These are phyloP conservation scores for Melanopsichium pennsylvanicum DNA, from an alignment of 1,284 basidiomycete genomes.

Conservation along the genomic window DNA sequence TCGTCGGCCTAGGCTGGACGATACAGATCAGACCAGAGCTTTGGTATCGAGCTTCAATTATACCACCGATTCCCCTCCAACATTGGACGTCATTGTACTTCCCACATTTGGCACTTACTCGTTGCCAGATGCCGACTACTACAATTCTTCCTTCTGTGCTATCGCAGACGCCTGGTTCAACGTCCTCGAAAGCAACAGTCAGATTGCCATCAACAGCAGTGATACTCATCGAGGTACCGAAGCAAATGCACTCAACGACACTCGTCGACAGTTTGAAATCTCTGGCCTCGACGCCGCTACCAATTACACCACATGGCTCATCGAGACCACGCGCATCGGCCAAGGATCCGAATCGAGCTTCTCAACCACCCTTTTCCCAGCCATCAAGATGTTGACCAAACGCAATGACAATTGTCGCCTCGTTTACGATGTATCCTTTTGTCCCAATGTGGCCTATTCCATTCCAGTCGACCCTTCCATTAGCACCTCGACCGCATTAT, in stretches of 20 bases:
- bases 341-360: slow-evolving; percentile 25
- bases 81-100: slow-evolving; percentile 55
- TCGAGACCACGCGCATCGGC: slow-evolving; percentile 44
- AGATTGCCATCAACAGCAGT: slow-evolving; percentile 42
- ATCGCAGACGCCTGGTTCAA: slow-evolving; percentile 46
- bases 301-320: slow-evolving; percentile 67
- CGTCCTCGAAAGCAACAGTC: slow-evolving; percentile 12
- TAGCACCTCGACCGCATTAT: slow-evolving; percentile 54
- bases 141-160: slow-evolving; percentile 64
- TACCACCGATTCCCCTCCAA: slow-evolving; percentile 42
- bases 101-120: slow-evolving; percentile 50
- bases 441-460: slow-evolving; percentile 67
- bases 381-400: slow-evolving; percentile 66
- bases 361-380: slow-evolving; percentile 43
- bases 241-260: slow-evolving; percentile 31
- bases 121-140: slow-evolving; percentile 52
- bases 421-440: slow-evolving; percentile 65
- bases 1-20: slow-evolving; percentile 53
- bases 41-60: slow-evolving; percentile 64
- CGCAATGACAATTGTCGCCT: slow-evolving; percentile 63
- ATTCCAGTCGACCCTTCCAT: slow-evolving; percentile 64
- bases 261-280: slow-evolving; percentile 51
- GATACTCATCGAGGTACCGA: slow-evolving; percentile 49
- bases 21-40: slow-evolving; percentile 61
- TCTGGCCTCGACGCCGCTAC: slow-evolving; percentile 49